A percentile compares a stretch with the other conserved stretches of the same genome.
These are phyloP conservation scores for Boletus huronensis DNA, from an alignment of 768 basidiomycete genomes.

Conservation along the genomic window DNA sequence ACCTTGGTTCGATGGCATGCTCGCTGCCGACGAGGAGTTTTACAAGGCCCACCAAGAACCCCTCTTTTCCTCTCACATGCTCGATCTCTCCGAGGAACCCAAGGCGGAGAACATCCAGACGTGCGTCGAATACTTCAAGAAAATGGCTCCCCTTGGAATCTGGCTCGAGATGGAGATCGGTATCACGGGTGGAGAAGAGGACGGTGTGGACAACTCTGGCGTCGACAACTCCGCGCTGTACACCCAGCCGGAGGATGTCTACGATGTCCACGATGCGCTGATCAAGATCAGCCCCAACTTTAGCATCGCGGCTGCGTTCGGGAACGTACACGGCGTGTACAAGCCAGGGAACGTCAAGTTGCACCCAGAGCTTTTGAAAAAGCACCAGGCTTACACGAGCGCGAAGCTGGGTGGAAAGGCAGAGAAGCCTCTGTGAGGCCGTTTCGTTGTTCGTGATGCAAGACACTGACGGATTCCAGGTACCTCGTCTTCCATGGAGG, in stretches of 20 bases:
- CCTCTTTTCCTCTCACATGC: slow-evolving; percentile 97
- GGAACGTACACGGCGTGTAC: slow-evolving; percentile 99
- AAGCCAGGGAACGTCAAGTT: slow-evolving; percentile 97
- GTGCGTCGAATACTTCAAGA: slow-evolving; percentile 92
- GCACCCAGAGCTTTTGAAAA: slow-evolving; percentile 84
- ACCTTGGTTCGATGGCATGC: slow-evolving; percentile 99
- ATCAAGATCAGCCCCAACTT: slow-evolving; percentile 86
- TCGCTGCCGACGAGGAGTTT: slow-evolving; percentile 91
- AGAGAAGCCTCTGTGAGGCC: slow-evolving; percentile 76
- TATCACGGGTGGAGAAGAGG: slow-evolving; percentile 99
- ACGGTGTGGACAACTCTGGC: slow-evolving; percentile 96
- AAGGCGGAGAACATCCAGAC: slow-evolving; percentile 93
- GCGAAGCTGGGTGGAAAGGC: slow-evolving; percentile 60
- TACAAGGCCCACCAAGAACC: slow-evolving; percentile 84
- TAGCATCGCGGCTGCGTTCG: slow-evolving; percentile 96
- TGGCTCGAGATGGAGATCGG: slow-evolving; percentile 99
- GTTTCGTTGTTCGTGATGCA: not conserved
- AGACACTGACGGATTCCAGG: slow-evolving; percentile 35
- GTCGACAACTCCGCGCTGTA: slow-evolving; percentile 94
- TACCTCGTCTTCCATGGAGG: slow-evolving; percentile 99
- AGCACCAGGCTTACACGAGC: slow-evolving; percentile 80
- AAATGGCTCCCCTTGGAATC: slow-evolving; percentile 85
- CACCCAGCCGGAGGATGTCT: slow-evolving; percentile 97
- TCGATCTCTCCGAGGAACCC: slow-evolving; percentile 91
- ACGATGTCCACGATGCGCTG: slow-evolving; percentile 84